Evolutionary conservation across 1,284 basidiomycete genomes (phyloP).

Genomic region (Crucibulum cyathiforme): DNA sequence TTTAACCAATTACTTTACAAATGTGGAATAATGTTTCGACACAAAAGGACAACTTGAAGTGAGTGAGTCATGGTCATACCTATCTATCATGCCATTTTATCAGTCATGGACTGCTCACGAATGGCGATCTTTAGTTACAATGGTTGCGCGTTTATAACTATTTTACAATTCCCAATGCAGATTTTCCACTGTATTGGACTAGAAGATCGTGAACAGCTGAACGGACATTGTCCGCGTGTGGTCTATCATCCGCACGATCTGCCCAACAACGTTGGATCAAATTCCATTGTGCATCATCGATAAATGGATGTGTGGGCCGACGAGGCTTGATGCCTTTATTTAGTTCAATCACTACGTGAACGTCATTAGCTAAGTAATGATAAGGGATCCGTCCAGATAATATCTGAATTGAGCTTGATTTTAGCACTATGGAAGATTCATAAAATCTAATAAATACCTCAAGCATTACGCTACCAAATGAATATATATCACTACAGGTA

Average conservation of each 20-base stretch:
- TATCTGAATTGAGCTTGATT: constrained; percentile 25
- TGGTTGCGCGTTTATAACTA: too few relatives aligned
- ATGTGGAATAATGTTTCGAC: not conserved
- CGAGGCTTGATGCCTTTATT: constrained; percentile 46
- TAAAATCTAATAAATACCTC: constrained; percentile 33
- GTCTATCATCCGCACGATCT: constrained; percentile 33
- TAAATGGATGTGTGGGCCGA: constrained; percentile 43
- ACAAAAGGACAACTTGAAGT: not conserved
- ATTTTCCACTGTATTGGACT: too few relatives aligned
- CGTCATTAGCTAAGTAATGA: constrained; percentile 45
- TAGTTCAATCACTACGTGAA: constrained; percentile 48
- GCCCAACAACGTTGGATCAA: constrained; percentile 47
- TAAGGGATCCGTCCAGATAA: constrained; percentile 47
- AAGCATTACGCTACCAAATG: constrained; percentile 48
- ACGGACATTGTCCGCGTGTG: constrained; percentile 28
- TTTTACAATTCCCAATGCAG: too few relatives aligned
- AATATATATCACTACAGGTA: constrained; percentile 45
- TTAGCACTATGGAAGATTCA: not conserved
- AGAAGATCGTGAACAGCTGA: not conserved
- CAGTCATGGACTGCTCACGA: too few relatives aligned
- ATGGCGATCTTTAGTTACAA: too few relatives aligned
- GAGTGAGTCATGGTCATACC: too few relatives aligned
- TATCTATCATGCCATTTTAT: too few relatives aligned
- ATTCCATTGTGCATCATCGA: constrained; percentile 46
- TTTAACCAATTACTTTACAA: not conserved